phyloP scores from a whole-genome alignment of 345 rosid genomes.

The Isatis tinctoria region DNA sequence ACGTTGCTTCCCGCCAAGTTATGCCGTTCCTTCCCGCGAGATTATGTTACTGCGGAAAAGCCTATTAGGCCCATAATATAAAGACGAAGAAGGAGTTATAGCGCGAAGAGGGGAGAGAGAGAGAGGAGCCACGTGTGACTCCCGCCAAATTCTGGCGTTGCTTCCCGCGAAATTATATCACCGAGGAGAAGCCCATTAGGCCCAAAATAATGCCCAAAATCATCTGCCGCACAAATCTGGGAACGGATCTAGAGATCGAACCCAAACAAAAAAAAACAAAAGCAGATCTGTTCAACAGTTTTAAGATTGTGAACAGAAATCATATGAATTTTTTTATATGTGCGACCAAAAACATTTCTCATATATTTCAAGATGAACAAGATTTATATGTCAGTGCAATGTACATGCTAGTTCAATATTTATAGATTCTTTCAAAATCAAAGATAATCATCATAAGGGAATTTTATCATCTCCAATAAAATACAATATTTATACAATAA shows the following conservation, averaged over 20 bases:
- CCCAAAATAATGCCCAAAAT: neutral
- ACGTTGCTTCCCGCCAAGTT: constrained; percentile 7
- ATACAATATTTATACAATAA: neutral
- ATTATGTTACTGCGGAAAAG: neutral
- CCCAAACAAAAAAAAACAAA: neutral
- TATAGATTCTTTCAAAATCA: neutral
- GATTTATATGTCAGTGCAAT: neutral
- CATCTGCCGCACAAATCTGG: neutral
- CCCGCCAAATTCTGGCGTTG: constrained; percentile 4
- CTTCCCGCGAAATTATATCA: neutral
- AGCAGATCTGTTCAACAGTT: neutral
- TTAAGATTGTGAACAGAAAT: neutral
- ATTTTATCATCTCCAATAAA: neutral
- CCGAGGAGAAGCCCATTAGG: constrained; percentile 5
- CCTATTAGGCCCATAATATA: constrained; percentile 12
- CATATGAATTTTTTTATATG: neutral
- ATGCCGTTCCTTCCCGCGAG: neutral
- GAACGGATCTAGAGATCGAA: neutral
- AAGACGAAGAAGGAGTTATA: neutral
- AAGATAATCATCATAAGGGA: neutral
- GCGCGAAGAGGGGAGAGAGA: neutral
- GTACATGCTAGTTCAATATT: neutral
- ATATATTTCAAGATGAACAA: neutral
- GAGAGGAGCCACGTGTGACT: neutral
- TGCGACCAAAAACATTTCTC: neutral